Conservation (phyloP, 2,329 filamentous ascomycete species). For the Neopestalotiopsis sp. region DNA sequence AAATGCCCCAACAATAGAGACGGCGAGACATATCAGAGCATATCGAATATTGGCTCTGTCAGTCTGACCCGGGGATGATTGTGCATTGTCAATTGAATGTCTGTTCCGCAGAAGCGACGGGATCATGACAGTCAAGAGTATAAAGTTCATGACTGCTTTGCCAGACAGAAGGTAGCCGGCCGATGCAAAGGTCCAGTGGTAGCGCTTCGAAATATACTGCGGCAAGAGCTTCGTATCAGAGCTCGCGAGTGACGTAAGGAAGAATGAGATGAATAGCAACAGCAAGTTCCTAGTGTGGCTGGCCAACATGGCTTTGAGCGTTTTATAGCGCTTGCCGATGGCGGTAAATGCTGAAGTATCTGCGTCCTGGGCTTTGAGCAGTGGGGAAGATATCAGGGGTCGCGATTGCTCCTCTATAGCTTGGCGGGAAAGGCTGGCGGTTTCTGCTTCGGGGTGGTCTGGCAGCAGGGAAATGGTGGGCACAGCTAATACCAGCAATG, state of each 20-base stretch:
- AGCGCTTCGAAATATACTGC: conserved; percentile 56
- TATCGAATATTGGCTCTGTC: conserved; percentile 39
- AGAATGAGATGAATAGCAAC: conserved; percentile 48
- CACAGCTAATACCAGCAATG: conserved; percentile 39
- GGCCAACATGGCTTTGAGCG: conserved; percentile 38
- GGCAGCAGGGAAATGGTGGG: conserved; percentile 38
- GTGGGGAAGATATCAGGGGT: conserved; percentile 44
- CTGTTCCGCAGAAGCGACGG: conserved; percentile 41
- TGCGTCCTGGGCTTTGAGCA: conserved; percentile 40
- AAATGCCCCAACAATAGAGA: conserved; percentile 47
- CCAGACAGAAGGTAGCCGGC: conserved; percentile 53
- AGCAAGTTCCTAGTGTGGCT: conserved; percentile 47
- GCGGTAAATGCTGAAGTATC: conserved; percentile 25
- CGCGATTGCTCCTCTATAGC: conserved; percentile 38
- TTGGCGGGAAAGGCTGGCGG: not conserved
- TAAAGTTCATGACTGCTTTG: conserved; percentile 54
- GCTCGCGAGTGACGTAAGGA: conserved; percentile 54
- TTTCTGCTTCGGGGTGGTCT: conserved; percentile 17
- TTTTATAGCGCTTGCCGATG: conserved; percentile 32
- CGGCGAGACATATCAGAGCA: conserved; percentile 41
- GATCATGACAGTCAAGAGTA: conserved; percentile 46
- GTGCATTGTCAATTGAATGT: conserved; percentile 18
- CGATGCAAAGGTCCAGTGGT: conserved; percentile 49
- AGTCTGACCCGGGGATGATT: conserved; percentile 25
- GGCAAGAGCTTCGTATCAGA: conserved; percentile 56